Evolutionary conservation across 2,329 filamentous ascomycete genomes (phyloP).

Genomic region (Purpureocillium lavendulum): DNA sequence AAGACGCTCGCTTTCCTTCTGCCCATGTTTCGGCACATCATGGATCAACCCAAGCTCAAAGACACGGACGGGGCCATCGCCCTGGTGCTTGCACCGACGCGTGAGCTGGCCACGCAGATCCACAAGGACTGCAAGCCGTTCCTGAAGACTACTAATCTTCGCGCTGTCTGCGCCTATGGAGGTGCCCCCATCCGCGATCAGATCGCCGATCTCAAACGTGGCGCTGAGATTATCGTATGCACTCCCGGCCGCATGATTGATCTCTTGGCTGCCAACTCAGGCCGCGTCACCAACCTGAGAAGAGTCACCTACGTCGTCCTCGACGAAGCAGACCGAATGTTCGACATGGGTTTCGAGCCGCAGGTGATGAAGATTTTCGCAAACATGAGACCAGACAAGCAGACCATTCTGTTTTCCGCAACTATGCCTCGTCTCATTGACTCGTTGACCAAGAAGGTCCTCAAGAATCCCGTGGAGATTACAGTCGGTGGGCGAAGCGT

Average conservation of each 20-base stretch:
- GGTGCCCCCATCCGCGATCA: constrained; percentile 95
- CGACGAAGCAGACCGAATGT: constrained; percentile 97
- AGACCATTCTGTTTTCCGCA: constrained; percentile 92
- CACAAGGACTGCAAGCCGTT: constrained; percentile 93
- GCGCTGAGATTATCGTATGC: constrained; percentile 89
- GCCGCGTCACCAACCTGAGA: constrained; percentile 84
- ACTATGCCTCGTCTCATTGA: constrained; percentile 95
- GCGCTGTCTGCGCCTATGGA: constrained; percentile 87
- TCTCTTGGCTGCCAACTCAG: constrained; percentile 83
- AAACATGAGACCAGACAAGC: constrained; percentile 84
- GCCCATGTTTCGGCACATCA: constrained; percentile 97
- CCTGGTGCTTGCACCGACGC: constrained; percentile 86
- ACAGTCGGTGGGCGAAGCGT: constrained; percentile 81
- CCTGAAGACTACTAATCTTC: constrained; percentile 74
- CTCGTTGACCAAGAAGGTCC: constrained; percentile 77
- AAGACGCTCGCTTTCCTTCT: constrained; percentile 94
- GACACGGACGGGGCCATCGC: constrained; percentile 81
- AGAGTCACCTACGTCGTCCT: constrained; percentile 91
- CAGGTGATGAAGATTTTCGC: constrained; percentile 95
- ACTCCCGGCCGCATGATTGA: constrained; percentile 96
- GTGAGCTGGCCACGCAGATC: constrained; percentile 90
- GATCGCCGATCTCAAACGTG: constrained; percentile 91
- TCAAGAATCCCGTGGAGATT: constrained; percentile 82
- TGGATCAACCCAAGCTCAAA: constrained; percentile 77
- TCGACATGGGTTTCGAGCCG: constrained; percentile 98